Conservation (phyloP, 2,329 filamentous ascomycete species). For the Aureobasidium sp. region DNA sequence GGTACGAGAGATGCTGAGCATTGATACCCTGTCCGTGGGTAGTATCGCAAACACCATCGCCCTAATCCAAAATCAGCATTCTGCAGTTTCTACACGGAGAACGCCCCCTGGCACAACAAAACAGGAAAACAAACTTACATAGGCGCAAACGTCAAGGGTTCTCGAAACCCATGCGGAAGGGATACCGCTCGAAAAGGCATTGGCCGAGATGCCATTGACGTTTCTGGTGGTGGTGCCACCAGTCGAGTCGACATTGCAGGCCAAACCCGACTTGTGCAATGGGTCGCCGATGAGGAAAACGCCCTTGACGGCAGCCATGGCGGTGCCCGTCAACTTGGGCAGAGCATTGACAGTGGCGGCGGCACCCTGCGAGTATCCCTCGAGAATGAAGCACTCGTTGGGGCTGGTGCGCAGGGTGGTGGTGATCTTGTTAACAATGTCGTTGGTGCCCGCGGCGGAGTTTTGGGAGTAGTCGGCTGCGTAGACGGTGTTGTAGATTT, state of each 20-base stretch:
- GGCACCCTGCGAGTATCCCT: constrained; percentile 35
- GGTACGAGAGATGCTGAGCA: constrained; percentile 27
- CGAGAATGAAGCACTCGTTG: constrained; percentile 32
- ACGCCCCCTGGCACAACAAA: too few relatives aligned
- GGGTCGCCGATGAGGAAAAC: constrained; percentile 34
- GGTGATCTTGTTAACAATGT: constrained; percentile 31
- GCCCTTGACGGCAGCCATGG: constrained; percentile 32
- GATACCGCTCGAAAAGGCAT: constrained; percentile 18
- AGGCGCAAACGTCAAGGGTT: constrained; percentile 33
- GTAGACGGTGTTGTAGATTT: constrained; percentile 33
- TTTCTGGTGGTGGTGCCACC: constrained; percentile 30
- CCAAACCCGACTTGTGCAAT: constrained; percentile 28
- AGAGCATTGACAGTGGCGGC: constrained; percentile 32
- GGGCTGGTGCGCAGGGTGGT: constrained; percentile 24
- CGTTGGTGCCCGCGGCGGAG: constrained; percentile 25
- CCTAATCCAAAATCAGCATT: constrained; percentile 19
- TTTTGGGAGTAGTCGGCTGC: constrained; percentile 27
- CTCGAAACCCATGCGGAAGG: constrained; percentile 30
- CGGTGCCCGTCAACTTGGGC: constrained; percentile 27
- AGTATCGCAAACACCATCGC: constrained; percentile 34
- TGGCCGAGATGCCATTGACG: constrained; percentile 25
- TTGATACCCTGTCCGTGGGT: constrained; percentile 30
- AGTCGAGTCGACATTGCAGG: constrained; percentile 32
- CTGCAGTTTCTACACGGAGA: not conserved
- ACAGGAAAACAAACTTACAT: constrained; percentile 22